phyloP scores from a whole-genome alignment of 176 grass and related monocot genomes.

The Lolium rigidum region DNA sequence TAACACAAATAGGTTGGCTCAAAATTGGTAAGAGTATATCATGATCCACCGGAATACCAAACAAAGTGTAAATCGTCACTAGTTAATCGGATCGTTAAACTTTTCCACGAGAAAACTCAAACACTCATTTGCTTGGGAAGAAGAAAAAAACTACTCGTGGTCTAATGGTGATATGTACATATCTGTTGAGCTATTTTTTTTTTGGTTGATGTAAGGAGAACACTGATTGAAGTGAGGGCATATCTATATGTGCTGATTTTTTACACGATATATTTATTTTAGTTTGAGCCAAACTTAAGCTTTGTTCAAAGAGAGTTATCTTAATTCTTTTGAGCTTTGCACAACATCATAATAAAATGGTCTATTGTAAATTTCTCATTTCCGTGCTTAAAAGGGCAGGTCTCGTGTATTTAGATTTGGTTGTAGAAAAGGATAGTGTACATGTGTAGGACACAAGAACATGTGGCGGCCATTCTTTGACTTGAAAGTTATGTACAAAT shows the following conservation, averaged over 20 bases:
- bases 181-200: no score
- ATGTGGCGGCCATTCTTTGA: not conserved
- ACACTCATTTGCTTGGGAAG: not conserved
- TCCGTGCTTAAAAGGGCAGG: not conserved
- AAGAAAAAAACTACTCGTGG: no score
- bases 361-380: not conserved
- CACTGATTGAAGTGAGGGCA: no score
- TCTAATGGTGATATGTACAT: no score
- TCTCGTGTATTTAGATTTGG: not conserved
- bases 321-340: not conserved
- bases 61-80: not conserved
- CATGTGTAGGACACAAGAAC: not conserved
- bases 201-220: no score
- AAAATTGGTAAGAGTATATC: not conserved
- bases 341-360: not conserved
- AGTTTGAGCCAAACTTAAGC: not conserved
- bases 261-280: not conserved
- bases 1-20: not conserved
- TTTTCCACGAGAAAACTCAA: not conserved
- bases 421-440: not conserved
- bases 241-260: no score
- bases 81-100: not conserved
- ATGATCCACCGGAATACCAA: not conserved
- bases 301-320: not conserved
- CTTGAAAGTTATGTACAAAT: not conserved